Evolutionary conservation across 2,329 filamentous ascomycete genomes (phyloP).

Genomic region (Nemania sp.): DNA sequence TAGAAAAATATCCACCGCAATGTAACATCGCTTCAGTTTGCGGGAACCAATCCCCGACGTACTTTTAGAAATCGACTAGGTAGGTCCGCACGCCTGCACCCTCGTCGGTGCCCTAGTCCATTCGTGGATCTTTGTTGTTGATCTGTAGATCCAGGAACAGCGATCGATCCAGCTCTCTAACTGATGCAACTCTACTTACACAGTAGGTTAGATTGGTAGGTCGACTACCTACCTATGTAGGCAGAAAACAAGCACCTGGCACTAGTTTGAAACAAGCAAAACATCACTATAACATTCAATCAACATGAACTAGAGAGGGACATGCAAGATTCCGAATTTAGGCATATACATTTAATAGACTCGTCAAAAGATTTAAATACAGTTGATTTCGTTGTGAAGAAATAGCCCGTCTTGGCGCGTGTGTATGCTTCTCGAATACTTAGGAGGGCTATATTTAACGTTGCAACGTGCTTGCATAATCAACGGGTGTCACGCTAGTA

Average conservation of each 20-base stretch:
- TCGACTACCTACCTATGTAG: too few relatives aligned
- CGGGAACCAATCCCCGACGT: neutral
- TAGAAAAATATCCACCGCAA: conserved; percentile 20
- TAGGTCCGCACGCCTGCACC: conserved; percentile 13
- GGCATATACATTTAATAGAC: neutral
- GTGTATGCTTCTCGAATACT: neutral
- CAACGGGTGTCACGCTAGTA: neutral
- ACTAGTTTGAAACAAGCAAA: neutral
- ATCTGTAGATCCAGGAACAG: conserved; percentile 22
- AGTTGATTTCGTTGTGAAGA: neutral
- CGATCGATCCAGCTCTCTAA: conserved; percentile 5
- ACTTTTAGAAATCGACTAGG: conserved; percentile 16
- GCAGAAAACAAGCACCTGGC: neutral
- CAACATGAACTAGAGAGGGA: neutral
- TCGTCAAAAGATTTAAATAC: neutral
- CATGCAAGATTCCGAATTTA: too few relatives aligned
- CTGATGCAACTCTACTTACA: conserved; percentile 2
- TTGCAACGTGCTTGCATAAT: conserved; percentile 1
- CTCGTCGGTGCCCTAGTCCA: neutral
- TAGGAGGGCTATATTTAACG: neutral
- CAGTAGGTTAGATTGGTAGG: too few relatives aligned
- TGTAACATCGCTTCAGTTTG: conserved; percentile 15
- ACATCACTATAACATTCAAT: neutral
- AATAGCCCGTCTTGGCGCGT: neutral
- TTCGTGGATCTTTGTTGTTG: conserved; percentile 17